Conservation (phyloP, 768 basidiomycete genomes). For the Amanita exitialis region DNA sequence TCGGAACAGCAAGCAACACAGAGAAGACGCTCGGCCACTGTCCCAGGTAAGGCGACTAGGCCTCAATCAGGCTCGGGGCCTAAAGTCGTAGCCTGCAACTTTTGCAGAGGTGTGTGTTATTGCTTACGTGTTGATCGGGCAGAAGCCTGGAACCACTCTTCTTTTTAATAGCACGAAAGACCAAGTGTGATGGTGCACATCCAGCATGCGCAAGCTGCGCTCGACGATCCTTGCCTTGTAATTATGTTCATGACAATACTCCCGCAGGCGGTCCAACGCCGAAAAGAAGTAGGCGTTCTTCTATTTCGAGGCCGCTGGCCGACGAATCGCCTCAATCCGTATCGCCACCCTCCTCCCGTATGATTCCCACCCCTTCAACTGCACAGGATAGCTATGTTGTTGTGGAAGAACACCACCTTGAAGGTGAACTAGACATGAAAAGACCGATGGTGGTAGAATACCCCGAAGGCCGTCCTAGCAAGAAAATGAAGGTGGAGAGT, state of each 20-base stretch:
- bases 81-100: conserved; percentile 84
- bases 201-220: conserved; percentile 79
- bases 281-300: conserved; percentile 45
- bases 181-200: conserved; percentile 82
- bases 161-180: conserved; percentile 62
- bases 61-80: conserved; percentile 61
- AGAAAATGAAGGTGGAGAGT: conserved; percentile 68
- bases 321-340: conserved; percentile 33
- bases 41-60: conserved; percentile 52
- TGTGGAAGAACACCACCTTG: conserved; percentile 30
- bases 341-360: conserved; percentile 48
- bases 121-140: conserved; percentile 1
- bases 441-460: conserved; percentile 38
- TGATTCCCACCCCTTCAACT: conserved; percentile 39
- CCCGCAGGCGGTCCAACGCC: conserved; percentile 23
- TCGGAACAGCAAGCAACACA: conserved; percentile 59
- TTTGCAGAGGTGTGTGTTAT: conserved; percentile 62
- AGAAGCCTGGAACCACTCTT: neutral
- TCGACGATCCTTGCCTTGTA: conserved; percentile 65
- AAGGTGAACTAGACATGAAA: conserved; percentile 50
- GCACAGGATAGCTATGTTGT: conserved; percentile 26
- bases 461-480: conserved; percentile 41
- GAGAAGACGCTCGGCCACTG: conserved; percentile 60
- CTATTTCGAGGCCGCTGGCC: conserved; percentile 36
- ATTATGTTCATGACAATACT: conserved; percentile 62